Conservation (phyloP, 2,329 filamentous ascomycete species). For the Fusarium azukiicola region DNA sequence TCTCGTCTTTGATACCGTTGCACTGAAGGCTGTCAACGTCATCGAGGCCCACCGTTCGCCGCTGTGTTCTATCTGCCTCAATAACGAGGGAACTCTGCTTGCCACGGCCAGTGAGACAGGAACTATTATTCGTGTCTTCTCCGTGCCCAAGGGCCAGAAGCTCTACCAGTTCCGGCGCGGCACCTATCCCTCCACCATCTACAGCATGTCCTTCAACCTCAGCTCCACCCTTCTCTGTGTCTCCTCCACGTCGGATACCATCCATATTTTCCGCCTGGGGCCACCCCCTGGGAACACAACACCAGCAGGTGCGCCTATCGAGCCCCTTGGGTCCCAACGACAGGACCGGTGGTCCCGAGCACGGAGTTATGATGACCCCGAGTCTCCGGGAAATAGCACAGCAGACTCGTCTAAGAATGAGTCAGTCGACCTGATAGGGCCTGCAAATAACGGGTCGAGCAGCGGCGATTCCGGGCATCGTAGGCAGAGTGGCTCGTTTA, state of each 20-base stretch:
- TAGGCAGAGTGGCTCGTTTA: conserved; percentile 87
- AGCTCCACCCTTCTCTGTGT: conserved; percentile 96
- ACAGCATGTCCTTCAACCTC: conserved; percentile 99
- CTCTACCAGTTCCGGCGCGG: conserved; percentile 97
- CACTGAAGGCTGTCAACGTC: conserved; percentile 95
- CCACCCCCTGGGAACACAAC: conserved; percentile 65
- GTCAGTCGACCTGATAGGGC: conserved; percentile 62
- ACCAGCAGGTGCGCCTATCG: conserved; percentile 61
- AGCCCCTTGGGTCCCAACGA: conserved; percentile 65
- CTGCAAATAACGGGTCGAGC: conserved; percentile 50
- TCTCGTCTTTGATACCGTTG: conserved; percentile 93
- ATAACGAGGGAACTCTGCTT: conserved; percentile 93
- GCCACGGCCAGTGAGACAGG: conserved; percentile 98
- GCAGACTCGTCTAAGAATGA: conserved; percentile 77
- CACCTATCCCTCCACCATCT: conserved; percentile 97
- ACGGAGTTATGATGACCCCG: conserved; percentile 72
- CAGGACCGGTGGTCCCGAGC: conserved; percentile 76
- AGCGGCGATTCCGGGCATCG: conserved; percentile 60
- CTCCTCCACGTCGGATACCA: conserved; percentile 96
- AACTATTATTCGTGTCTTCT: conserved; percentile 98
- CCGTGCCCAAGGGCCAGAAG: conserved; percentile 93
- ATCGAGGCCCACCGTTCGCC: conserved; percentile 97
- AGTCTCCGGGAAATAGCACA: conserved; percentile 67
- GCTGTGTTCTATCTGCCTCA: conserved; percentile 93
- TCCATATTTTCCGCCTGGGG: conserved; percentile 95